Evolutionary conservation across 2,329 filamentous ascomycete species (phyloP), one percentile per base, ranked within the genome.

Genomic region (Microascus cirrosus): DNA sequence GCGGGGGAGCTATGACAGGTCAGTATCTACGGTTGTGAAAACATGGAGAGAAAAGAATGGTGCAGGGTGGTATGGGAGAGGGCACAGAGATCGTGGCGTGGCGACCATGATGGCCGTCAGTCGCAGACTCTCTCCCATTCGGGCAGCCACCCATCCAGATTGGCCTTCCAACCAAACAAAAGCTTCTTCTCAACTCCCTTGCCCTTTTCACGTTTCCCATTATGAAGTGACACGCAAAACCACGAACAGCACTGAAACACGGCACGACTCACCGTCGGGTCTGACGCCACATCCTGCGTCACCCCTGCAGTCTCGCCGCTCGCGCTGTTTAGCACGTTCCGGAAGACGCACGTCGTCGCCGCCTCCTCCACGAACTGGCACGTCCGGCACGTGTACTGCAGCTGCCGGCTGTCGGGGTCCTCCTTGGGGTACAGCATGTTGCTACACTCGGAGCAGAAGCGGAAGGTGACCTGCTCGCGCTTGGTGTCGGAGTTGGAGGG

Each of bases 391-490:
- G 90, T 91, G 74, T 95, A 99, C 77, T 96, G 87, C 65, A 99
- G 85, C 67, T 85, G 86, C 76, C 89, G 89, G 61, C 84, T 85
- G 61, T 86, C 79, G 62, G 87, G 85, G 73, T 99, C 91, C 78
- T 99, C 95, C 74, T 95, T 94, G 55, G 94, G 94, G 69, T 97
- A 97, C 58, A 99, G 80, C 82, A 99, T 89, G 79, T 99, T 99
- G 66, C 92, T 96, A 77, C 94, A 99, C 80, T 99, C 94, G 66
- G 90, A 91, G 78, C 94, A 99, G 81, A 99, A 99, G 68, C 90
- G 87, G 74, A 97, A 99, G 54, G 90, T 91, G 73, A 97, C 92
- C 72, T 95, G 90, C 74, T 93, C 85, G 55, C 77, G 77, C 66
- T 78, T 79, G 65, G 79, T 75, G 62, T 74, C 67, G 35, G 73